Evolutionary conservation across 2,329 filamentous ascomycete species (phyloP).

Genomic region (Coleophoma eucalyptorum): DNA sequence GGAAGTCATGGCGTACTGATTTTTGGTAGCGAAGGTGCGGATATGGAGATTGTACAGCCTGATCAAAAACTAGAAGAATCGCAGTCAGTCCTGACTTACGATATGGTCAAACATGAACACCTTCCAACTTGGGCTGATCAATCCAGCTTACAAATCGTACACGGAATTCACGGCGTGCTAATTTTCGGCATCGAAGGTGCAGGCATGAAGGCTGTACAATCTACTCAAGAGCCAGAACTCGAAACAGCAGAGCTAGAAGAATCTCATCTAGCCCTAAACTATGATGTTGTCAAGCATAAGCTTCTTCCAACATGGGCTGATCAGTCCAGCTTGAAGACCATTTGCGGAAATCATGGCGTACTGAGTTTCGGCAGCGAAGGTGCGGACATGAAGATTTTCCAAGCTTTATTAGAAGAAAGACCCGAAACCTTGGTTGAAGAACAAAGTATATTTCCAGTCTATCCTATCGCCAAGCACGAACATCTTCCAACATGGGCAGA

Average conservation of each 20-base stretch:
- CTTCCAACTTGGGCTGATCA: conserved; percentile 3
- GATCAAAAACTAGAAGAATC: no score
- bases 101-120: not conserved
- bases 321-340: not conserved
- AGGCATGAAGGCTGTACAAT: not conserved
- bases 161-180: conserved; percentile 3
- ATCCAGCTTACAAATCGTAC: not conserved
- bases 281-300: not conserved
- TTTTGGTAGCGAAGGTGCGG: conserved; percentile 2
- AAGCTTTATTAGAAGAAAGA: not conserved
- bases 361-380: not conserved
- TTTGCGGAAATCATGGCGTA: not conserved
- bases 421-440: no score
- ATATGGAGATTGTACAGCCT: not conserved
- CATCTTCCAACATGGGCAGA: conserved; percentile 2
- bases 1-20: conserved; percentile 1
- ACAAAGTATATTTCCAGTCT: no score
- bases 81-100: no score
- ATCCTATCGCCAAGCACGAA: not conserved
- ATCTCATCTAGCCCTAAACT: not conserved
- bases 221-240: not conserved
- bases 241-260: not conserved
- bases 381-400: not conserved
- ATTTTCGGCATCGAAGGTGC: conserved; percentile 2
- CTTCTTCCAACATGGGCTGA: conserved; percentile 4